Conservation (phyloP, 2,329 filamentous ascomycete species). For the Colletotrichum sp. region DNA sequence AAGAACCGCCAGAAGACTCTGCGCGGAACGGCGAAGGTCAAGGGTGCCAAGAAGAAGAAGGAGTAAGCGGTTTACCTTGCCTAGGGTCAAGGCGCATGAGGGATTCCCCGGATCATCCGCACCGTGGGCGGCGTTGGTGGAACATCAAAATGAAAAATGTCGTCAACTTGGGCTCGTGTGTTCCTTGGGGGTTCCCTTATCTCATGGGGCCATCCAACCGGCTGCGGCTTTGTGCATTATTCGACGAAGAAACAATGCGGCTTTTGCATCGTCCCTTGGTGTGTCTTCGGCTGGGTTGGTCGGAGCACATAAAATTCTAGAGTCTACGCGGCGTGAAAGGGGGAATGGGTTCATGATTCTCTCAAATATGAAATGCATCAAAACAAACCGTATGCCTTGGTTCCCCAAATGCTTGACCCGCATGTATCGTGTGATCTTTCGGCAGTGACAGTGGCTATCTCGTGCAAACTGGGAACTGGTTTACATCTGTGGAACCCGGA, state of each 20-base stretch:
- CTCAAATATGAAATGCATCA: conserved; percentile 24
- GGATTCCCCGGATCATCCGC: conserved; percentile 23
- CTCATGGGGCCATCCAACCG: conserved; percentile 5
- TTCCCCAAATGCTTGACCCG: not conserved
- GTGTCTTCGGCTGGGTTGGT: conserved; percentile 6
- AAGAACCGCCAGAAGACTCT: conserved; percentile 99
- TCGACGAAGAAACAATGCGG: conserved; percentile 8
- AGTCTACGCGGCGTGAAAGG: conserved; percentile 25
- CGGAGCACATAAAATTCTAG: conserved; percentile 17
- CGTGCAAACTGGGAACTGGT: fast-evolving
- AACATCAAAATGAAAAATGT: conserved; percentile 22
- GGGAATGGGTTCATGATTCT: conserved; percentile 26
- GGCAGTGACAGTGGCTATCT: not conserved
- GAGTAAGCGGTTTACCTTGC: conserved; percentile 65
- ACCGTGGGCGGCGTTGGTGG: conserved; percentile 22
- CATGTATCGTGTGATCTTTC: not conserved
- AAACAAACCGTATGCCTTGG: not conserved
- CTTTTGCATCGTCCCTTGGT: conserved; percentile 20
- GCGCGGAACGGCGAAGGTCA: conserved; percentile 96
- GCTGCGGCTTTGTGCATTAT: conserved; percentile 20
- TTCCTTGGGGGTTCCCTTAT: conserved; percentile 8
- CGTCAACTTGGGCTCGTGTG: conserved; percentile 16
- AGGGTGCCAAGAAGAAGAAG: conserved; percentile 95
- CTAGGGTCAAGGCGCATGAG: conserved; percentile 19
- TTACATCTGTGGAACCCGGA: not conserved